phyloP scores from a whole-genome alignment of 2,329 filamentous ascomycete genomes.

The Xylaria sp. region DNA sequence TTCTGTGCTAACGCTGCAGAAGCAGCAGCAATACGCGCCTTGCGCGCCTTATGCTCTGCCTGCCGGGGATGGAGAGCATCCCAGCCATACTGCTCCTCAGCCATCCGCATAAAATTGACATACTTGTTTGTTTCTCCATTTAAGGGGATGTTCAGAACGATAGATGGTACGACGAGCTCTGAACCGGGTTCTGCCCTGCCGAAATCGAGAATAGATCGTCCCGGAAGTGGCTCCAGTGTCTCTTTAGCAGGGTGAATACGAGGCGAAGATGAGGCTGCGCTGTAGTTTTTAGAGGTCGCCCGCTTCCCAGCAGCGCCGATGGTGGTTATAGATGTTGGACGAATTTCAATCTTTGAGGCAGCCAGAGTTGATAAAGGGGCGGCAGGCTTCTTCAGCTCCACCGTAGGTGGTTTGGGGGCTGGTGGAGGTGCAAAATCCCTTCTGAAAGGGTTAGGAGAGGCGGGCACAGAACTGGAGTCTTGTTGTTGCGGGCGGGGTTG shows the following conservation, averaged over 20 bases:
- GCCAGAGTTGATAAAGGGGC: slow-evolving; percentile 45
- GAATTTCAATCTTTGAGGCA: slow-evolving; percentile 49
- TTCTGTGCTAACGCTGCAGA: slow-evolving; percentile 85
- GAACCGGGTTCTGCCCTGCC: slow-evolving; percentile 68
- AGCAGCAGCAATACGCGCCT: slow-evolving; percentile 87
- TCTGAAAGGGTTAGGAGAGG: slow-evolving; percentile 56
- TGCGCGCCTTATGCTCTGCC: slow-evolving; percentile 86
- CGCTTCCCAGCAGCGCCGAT: slow-evolving; percentile 48
- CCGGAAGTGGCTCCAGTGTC: slow-evolving; percentile 52
- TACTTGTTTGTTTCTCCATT: slow-evolving; percentile 87
- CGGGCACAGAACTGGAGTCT: slow-evolving; percentile 54
- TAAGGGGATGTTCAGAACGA: slow-evolving; percentile 84
- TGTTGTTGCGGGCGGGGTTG: slow-evolving; percentile 48
- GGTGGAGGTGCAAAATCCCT: slow-evolving; percentile 52
- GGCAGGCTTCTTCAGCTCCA: slow-evolving; percentile 54
- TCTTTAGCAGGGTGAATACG: slow-evolving; percentile 63
- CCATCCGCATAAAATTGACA: slow-evolving; percentile 93
- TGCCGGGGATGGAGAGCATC: slow-evolving; percentile 91
- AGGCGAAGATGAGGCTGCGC: slow-evolving; percentile 58
- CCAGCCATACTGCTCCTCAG: slow-evolving; percentile 93
- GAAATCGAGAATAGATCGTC: slow-evolving; percentile 70
- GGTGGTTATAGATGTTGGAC: slow-evolving; percentile 49
- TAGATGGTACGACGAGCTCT: slow-evolving; percentile 74
- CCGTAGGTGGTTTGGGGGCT: slow-evolving; percentile 44
- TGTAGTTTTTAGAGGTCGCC: slow-evolving; percentile 51